Base-by-base conservation (phyloP, 179 eudicot species). In the Beta macrorhiza region DNA sequence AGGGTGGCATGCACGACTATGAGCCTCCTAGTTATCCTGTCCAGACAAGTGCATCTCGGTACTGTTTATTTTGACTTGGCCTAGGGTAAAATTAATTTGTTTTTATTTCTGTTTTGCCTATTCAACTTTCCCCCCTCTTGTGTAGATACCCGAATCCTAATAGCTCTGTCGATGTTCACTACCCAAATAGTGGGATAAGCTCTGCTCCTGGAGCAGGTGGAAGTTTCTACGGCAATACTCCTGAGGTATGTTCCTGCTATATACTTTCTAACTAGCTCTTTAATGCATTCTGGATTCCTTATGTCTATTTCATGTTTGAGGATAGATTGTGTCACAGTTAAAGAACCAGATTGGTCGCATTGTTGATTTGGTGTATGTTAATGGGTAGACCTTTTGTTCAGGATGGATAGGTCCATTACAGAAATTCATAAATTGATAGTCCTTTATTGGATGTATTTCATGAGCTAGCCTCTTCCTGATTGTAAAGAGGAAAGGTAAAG, bases 21-120 rank as follows among this genome's bases (percentile, higher is more conserved):
- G 92, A 84, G 42, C 74, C 82, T 75, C 83, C 89, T 63, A 85
- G 85, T 67, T 91, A 90, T 86, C 88, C 91, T 67, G 87, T 84
- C 78, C 90, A 74, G 84, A 82, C 91, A 81, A 88, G 85, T 78
- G 87, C 87, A 73, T 63, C 90, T 63, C 81, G 93, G 94, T 92
- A 89, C 9, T 78, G 57, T 44, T 20, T 67, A 69, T 56, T 68
- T 25, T 15, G 42, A 15, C 29, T 51, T 56, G 62, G 67, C 52
- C 64, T 32, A 44, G 45, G 58, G 65, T 37, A 8, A 61, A 69
- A 22, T 15, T 37, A 13, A 0, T 42, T 10, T 7, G 14, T 67
- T 44, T 57, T 64, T 19, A 2, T n/a, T 15, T 32, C 5, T 13
- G n/a, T 8, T 71, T 71, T 19, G 9, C 29, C 42, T 16, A 55